A percentile compares a stretch with the other conserved stretches of the same genome.
These are phyloP conservation scores for Paramecium caudatum DNA, from an alignment of 73 alveolate species.

Conservation along the genomic window DNA sequence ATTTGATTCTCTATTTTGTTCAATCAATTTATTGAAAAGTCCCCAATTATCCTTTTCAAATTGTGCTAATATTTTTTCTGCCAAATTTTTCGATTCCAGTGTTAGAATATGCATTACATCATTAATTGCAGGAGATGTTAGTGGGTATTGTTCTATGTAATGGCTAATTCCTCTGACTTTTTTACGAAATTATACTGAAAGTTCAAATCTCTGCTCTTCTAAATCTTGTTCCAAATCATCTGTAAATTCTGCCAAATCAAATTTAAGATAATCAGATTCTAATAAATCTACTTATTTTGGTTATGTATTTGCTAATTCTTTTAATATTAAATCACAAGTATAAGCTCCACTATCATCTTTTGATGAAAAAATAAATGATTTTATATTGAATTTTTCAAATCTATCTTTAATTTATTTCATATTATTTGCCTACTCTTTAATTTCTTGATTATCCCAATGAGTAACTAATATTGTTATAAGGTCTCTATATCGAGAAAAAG, in stretches of 20 bases:
- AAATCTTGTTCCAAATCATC: neutral
- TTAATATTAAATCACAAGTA: neutral
- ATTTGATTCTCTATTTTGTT: neutral
- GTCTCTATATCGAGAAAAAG: neutral
- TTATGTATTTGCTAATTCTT: neutral
- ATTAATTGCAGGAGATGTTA: too few species aligned
- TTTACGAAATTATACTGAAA: neutral
- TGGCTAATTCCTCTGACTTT: neutral
- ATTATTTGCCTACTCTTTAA: neutral
- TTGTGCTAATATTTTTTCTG: neutral
- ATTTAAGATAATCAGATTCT: neutral
- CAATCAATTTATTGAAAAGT: neutral
- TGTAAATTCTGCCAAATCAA: neutral
- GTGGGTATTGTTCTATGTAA: neutral
- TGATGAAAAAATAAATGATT: neutral
- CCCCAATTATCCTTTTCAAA: neutral
- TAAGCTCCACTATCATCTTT: neutral
- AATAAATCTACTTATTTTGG: neutral
- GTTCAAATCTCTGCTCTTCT: neutral
- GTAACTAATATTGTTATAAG: neutral
- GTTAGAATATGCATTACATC: neutral
- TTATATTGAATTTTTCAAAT: neutral
- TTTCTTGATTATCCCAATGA: conserved; percentile 17
- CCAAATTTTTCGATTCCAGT: neutral
- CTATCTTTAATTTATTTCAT: neutral